Conservation (phyloP, 441 rosid genomes). For the Brassica balearica region DNA sequence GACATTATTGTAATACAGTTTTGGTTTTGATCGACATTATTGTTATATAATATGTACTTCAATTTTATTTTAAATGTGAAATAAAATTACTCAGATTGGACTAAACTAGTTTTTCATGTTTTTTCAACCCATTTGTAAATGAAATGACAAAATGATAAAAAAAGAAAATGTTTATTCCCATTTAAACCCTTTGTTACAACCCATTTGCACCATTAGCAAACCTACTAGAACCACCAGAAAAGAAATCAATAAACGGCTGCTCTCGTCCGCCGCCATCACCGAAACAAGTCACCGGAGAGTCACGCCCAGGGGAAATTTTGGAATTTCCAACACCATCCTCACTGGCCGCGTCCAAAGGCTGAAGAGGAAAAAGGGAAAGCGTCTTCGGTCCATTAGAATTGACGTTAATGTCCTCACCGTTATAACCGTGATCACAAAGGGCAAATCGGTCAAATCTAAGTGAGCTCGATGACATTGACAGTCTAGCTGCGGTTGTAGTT, state of each 20-base stretch:
- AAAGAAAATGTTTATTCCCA: slow-evolving; percentile 12
- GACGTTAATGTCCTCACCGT: slow-evolving; percentile 17
- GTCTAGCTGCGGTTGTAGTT: slow-evolving; percentile 3
- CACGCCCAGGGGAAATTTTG: slow-evolving; percentile 28
- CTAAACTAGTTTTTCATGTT: no score
- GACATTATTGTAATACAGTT: background rate
- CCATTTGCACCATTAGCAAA: slow-evolving; percentile 16
- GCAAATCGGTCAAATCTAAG: slow-evolving; percentile 38
- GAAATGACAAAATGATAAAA: background rate
- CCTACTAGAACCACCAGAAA: slow-evolving; percentile 47
- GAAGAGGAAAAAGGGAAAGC: slow-evolving; percentile 74
- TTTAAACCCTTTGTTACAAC: slow-evolving; percentile 11
- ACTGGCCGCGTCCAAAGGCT: slow-evolving; percentile 57
- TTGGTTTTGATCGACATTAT: background rate
- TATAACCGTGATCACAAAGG: background rate
- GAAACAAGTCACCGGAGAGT: slow-evolving; percentile 29
- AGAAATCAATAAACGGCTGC: slow-evolving; percentile 71
- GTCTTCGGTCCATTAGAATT: slow-evolving; percentile 50
- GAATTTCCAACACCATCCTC: slow-evolving; percentile 18
- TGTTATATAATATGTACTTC: background rate
- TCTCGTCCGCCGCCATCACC: slow-evolving; percentile 41
- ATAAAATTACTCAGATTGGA: no score
- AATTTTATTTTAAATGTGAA: no score
- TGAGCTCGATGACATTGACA: slow-evolving; percentile 31
- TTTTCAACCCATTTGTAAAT: background rate